Evolutionary conservation across 768 basidiomycete species (phyloP), one percentile per base, ranked within the genome.

Genomic region (Lentinus brumalis): DNA sequence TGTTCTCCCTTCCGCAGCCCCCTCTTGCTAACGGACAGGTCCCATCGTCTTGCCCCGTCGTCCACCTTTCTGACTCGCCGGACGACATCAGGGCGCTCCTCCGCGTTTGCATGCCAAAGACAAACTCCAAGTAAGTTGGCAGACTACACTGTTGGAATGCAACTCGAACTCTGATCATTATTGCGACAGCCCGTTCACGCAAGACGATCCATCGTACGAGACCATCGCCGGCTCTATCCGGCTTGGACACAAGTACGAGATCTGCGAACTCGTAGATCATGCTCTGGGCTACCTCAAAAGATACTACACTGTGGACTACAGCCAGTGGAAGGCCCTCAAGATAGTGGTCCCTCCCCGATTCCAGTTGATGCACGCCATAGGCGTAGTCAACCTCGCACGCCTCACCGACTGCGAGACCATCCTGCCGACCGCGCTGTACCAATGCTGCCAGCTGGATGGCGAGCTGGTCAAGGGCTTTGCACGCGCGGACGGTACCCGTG

Each of bases 371-470:
- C 41, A 42, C n/a, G 41, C n/a, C 15, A 49, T 49, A 8, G 21
- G 18, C 4, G 53, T 35, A 9, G 45, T 60, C 15, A 60, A 54
- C 38, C 39, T 59, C 15, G 58, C 58, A 3, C 50, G 58, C 40
- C 10, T 44, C 14, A 59, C 51, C 39, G 16, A 53, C 7, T 30
- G 40, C 8, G 6, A n/a, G 12, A 10, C 50, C 9, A 42, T 59
- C 14, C 35, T 59, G 4, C 58, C 58, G 15, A 26, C 39, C 7
- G 50, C 51, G 15, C 32, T 59, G 4, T 32, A 11, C 16, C 4
- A 11, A 8, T 59, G 51, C 26, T 58, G 49, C 11, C 21, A 4
- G 55, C 45, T n/a, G 18, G 41, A 42, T 12, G 41, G 14, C n/a
- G 41, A n/a, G 14, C 14, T 42, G 14, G 41, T 12, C 41, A 12